Evolutionary conservation across 2,329 filamentous ascomycete species (phyloP).

Genomic region (Ophiostoma australiae): DNA sequence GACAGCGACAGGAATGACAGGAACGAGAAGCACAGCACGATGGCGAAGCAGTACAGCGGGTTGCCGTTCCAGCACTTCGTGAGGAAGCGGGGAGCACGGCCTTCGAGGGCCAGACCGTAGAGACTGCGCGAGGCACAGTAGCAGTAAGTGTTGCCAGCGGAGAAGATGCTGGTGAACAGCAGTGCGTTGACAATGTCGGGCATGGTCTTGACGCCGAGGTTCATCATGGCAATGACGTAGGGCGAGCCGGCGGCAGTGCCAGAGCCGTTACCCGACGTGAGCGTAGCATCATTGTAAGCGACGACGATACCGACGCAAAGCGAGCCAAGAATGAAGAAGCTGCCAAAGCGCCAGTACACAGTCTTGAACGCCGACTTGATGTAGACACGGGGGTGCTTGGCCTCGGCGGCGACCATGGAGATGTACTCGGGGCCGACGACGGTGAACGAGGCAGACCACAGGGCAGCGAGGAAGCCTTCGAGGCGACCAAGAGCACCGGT

Average conservation of each 20-base stretch:
- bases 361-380: constrained; percentile 64
- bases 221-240: constrained; percentile 66
- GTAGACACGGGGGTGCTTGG: constrained; percentile 61
- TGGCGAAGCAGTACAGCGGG: constrained; percentile 39
- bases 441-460: constrained; percentile 39
- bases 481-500: constrained; percentile 40
- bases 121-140: constrained; percentile 41
- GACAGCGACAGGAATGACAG: constrained; percentile 41
- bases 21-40: constrained; percentile 36
- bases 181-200: constrained; percentile 62
- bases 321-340: constrained; percentile 64
- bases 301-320: constrained; percentile 63
- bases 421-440: constrained; percentile 56
- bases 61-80: constrained; percentile 38
- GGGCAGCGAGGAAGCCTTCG: constrained; percentile 30
- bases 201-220: constrained; percentile 62
- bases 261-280: constrained; percentile 41
- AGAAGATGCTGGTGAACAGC: constrained; percentile 55
- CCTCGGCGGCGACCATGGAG: constrained; percentile 64
- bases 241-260: constrained; percentile 48
- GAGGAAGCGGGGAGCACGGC: constrained; percentile 39
- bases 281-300: constrained; percentile 49
- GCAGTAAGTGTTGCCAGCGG: constrained; percentile 57
- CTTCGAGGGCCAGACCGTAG: constrained; percentile 39
- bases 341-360: constrained; percentile 63